Base-by-base conservation (phyloP, 1,139 yeast species). In the Hansenula lynferdii region DNA sequence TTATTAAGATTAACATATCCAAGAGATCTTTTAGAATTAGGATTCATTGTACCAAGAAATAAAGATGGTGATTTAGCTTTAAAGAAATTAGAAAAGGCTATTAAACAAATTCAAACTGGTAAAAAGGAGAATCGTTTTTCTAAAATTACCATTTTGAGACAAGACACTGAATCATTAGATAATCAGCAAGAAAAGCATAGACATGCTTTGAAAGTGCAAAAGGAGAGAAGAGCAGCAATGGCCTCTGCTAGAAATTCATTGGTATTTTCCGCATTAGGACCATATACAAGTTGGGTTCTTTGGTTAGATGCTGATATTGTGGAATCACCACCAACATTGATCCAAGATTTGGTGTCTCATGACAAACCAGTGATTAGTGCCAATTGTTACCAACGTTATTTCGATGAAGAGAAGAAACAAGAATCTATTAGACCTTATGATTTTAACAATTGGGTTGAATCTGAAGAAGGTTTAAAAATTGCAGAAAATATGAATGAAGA, bases 221-320 rank as follows among this genome's bases (percentile, higher is more conserved):
- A 89, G 62, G 82, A 84, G 53, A 77, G 98, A 59, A 77, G 98
- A 50, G 64, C 85, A 9, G 80, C 81, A 59, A 90, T 92, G 97
- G 95, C 97, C 3, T 66, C 86, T 46, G 97, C 97, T 3, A 73
- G 98, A 60, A 92, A 92, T 66, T 89, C 96, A 28, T 68, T 92
- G 42, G 70, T 92, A 34, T 86, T 89, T 62, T 84, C 97, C n/a
- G 78, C 97, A 3, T 67, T 92, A 36, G 83, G 90, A 2, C 95
- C 97, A 14, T 75, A 83, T 47, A 89, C 95, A 7, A 78, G 95
- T 22, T 92, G 98, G 98, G 83, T 90, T 22, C 68, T 92, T 37
- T 94, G 98, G 97, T 69, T 92, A 50, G 98, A 92, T 63, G 81
- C 96, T 4, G 98, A 92, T 64, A 82, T 92, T 35, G 75, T 90